Base-by-base conservation (phyloP, 345 rosid genomes). In the Brassica juncea region DNA sequence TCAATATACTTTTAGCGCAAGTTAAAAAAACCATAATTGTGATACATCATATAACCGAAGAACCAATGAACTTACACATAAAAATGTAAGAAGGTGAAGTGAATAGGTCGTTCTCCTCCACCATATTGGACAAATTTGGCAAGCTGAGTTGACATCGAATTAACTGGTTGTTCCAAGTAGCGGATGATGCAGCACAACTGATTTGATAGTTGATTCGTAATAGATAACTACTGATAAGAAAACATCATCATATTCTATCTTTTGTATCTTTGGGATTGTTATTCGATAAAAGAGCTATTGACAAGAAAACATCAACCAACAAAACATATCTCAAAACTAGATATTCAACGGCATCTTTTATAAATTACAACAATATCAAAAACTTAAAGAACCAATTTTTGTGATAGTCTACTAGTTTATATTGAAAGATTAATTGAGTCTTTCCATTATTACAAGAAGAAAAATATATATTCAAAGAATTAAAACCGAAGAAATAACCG, bases 141-240 rank as follows among this genome's bases (percentile, higher is more conserved):
- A 77, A 71, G 19, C 28, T 72, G 77, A 72, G 54, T 78, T 72
- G 76, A 72, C 72, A 78, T 19, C 77, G 67, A 72, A 66, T 71
- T 77, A 71, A 44, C 44, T 67, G 9, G 59, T 12, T 31, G 21
- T 68, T 77, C 23, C 6, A 66, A 67, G 66, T 6, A 75, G 60
- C 39, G 3, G 65, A 75, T 67, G 65, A 75, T 67, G 66, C 72
- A 75, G 27, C 8, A 15, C 42, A 57, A 4, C 5, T 77, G 76
- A 70, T 77, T 63, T 62, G 71, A 70, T 77, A 63, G 57, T 35
- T 70, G 66, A 77, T 77, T 70, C 69, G 70, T 70, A 47, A 49
- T 2, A 69, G 42, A 37, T 60, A 60, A 60, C 65, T 4, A 60
- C 12, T 2, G 65, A 60, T 60, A 11, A 60, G 65, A 27, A 60